Evolutionary conservation across 345 rosid genomes (phyloP).

Genomic region (Cochlearia excelsa): DNA sequence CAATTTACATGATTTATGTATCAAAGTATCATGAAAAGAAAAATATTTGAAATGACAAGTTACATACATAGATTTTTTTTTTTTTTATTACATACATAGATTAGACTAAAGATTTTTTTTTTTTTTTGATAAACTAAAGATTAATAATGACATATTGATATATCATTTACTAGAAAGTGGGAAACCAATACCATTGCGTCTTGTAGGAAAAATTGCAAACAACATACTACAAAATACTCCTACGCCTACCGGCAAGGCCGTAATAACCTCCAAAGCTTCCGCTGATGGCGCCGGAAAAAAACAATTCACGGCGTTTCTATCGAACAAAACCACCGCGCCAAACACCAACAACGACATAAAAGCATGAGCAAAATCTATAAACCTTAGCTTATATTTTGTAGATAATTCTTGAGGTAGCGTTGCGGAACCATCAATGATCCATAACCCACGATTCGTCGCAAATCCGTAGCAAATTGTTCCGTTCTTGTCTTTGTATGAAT

Average conservation of each 20-base stretch:
- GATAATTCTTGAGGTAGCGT: constrained; percentile 54
- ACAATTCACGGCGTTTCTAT: constrained; percentile 65
- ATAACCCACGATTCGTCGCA: constrained; percentile 62
- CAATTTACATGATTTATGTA: too few relatives aligned
- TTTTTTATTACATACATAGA: too few relatives aligned
- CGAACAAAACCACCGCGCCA: constrained; percentile 68
- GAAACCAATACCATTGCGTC: constrained; percentile 89
- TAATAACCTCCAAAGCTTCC: constrained; percentile 63
- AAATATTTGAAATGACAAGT: too few relatives aligned
- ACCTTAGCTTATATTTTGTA: constrained; percentile 46
- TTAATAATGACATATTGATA: too few relatives aligned
- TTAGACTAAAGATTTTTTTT: too few relatives aligned
- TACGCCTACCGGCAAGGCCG: constrained; percentile 73
- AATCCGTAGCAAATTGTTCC: constrained; percentile 74
- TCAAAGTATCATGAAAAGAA: too few relatives aligned
- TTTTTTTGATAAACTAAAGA: too few relatives aligned
- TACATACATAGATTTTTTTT: too few relatives aligned
- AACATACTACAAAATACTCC: constrained; percentile 76
- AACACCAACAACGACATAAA: constrained; percentile 77
- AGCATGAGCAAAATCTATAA: constrained; percentile 76
- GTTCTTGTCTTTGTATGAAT: constrained; percentile 66
- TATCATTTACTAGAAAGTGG: constrained; percentile 50
- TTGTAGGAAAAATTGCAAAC: constrained; percentile 76
- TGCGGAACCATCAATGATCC: constrained; percentile 81
- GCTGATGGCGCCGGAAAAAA: constrained; percentile 74